Evolutionary conservation across 805 yeast species (phyloP).

Genomic region (Myxozyma neglecta): DNA sequence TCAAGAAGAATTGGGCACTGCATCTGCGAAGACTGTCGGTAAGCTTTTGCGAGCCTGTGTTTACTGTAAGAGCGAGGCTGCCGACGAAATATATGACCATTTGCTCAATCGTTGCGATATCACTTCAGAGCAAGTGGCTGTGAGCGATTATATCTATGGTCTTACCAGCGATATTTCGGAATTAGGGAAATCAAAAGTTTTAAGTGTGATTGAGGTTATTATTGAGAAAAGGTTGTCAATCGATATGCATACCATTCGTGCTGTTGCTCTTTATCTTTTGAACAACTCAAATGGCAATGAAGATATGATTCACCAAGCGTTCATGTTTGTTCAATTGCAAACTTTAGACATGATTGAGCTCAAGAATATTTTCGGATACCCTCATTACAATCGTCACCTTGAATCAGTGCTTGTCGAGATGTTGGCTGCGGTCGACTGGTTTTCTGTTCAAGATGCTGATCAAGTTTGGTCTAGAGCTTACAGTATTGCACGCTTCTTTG

Average conservation of each 20-base stretch:
- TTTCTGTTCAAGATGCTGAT: slow-evolving; percentile 4
- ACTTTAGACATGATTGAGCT: neutral
- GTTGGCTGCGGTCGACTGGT: slow-evolving; percentile 15
- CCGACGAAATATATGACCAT: slow-evolving; percentile 35
- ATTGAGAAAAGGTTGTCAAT: neutral
- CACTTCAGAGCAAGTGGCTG: neutral
- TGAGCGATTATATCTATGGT: slow-evolving; percentile 11
- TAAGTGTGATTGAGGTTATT: slow-evolving; percentile 1
- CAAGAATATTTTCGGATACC: neutral
- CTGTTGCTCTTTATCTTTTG: slow-evolving; percentile 15
- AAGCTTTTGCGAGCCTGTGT: slow-evolving; percentile 33
- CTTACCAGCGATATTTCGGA: neutral
- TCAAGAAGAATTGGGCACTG: slow-evolving; percentile 19
- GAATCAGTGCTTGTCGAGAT: slow-evolving; percentile 4
- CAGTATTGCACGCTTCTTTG: slow-evolving; percentile 3
- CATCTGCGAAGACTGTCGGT: slow-evolving; percentile 23
- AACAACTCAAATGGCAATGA: slow-evolving; percentile 5
- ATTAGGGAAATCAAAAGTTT: neutral
- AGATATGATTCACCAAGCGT: slow-evolving; percentile 18
- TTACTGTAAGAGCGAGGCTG: slow-evolving; percentile 31
- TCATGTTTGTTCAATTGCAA: slow-evolving; percentile 13
- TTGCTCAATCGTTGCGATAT: slow-evolving; percentile 20
- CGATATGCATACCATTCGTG: slow-evolving; percentile 19
- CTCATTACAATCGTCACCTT: slow-evolving; percentile 1
- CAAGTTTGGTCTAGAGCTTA: slow-evolving; percentile 7